These are phyloP conservation scores for Phoenix roebelenii DNA, from an alignment of 176 grass and related monocot genomes.

Conservation along the genomic window DNA sequence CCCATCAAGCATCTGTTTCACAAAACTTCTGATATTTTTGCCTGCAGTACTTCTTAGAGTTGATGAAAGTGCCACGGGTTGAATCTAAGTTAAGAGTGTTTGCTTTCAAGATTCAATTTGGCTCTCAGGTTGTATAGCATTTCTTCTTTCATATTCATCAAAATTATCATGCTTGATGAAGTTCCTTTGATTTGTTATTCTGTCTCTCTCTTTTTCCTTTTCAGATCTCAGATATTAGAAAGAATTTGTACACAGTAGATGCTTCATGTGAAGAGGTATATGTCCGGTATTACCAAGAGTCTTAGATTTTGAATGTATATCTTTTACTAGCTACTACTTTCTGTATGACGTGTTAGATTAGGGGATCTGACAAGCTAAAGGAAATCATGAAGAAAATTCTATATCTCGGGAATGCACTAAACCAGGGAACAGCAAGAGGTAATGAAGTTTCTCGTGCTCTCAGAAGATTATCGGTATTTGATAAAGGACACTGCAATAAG, in stretches of 20 bases:
- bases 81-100: constrained; percentile 92
- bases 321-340: constrained; percentile 19
- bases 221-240: constrained; percentile 83
- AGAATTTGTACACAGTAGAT: constrained; percentile 58
- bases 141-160: no score
- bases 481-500: no score
- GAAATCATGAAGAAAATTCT: constrained; percentile 96
- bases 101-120: constrained; percentile 93
- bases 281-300: constrained; percentile 19
- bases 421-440: constrained; percentile 95
- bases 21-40: constrained; percentile 2
- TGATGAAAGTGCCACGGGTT: constrained; percentile 96
- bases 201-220: constrained; percentile 26
- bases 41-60: constrained; percentile 85
- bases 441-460: constrained; percentile 10
- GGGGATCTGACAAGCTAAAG: constrained; percentile 88
- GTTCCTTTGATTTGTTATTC: constrained; percentile 24
- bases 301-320: constrained; percentile 17
- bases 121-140: constrained; percentile 47
- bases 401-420: constrained; percentile 79
- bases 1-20: no score
- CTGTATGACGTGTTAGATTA: constrained; percentile 37
- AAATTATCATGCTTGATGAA: not conserved
- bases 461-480: not conserved
- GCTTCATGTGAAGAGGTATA: constrained; percentile 84